These are phyloP conservation scores for Cairneyella variabilis DNA, from an alignment of 495 filamentous ascomycete genomes.

Conservation along the genomic window DNA sequence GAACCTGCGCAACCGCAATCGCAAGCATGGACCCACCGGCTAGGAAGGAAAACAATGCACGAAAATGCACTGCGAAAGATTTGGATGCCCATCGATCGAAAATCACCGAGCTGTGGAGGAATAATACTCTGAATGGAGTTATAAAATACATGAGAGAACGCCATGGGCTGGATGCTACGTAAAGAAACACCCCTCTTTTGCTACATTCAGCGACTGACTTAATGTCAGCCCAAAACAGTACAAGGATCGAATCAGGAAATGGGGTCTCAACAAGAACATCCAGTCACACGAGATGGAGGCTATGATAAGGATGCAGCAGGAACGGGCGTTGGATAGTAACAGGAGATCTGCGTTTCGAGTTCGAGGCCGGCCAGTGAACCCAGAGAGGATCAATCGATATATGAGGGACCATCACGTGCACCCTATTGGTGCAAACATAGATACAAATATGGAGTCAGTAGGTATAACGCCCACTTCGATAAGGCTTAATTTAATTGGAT, in stretches of 20 bases:
- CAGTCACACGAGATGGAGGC: constrained; percentile 3
- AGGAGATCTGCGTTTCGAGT: constrained; percentile 11
- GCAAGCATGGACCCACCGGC: neutral
- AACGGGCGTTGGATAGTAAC: neutral
- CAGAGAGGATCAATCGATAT: constrained; percentile 8
- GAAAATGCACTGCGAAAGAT: constrained; percentile 6
- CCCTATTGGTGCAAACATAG: neutral
- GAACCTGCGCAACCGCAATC: neutral
- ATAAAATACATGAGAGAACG: constrained; percentile 9
- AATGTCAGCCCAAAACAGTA: constrained; percentile 9
- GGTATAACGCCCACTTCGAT: neutral
- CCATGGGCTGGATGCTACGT: constrained; percentile 11
- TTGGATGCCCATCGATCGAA: constrained; percentile 6
- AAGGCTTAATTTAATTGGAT: neutral
- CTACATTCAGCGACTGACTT: constrained; percentile 2
- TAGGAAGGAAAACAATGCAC: constrained; percentile 3
- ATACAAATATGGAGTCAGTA: neutral
- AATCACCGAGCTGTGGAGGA: constrained; percentile 6
- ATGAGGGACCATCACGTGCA: constrained; percentile 3
- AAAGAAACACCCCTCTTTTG: neutral
- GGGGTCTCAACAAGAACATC: constrained; percentile 6
- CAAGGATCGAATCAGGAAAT: constrained; percentile 9
- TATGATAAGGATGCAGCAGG: constrained; percentile 5
- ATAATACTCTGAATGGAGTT: constrained; percentile 1
- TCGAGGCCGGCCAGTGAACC: neutral